Conservation (phyloP, 139 green algal species). For the Eudorina sp. region DNA sequence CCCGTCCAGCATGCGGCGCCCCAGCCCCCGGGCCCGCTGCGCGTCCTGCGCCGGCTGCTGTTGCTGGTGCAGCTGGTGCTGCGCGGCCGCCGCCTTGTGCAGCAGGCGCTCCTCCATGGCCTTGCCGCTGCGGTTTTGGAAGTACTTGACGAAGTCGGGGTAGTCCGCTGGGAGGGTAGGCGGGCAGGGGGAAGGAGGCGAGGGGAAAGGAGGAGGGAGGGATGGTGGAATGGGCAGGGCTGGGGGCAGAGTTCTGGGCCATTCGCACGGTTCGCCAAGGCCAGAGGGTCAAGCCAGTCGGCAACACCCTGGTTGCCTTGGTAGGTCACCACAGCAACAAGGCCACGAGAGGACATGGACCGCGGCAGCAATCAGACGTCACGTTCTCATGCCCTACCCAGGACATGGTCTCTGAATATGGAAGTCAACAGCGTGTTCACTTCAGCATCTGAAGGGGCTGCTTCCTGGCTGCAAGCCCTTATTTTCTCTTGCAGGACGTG, state of each 20-base stretch:
- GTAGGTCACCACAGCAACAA: too few relatives aligned
- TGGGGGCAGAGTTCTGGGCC: neutral
- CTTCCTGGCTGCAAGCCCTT: neutral
- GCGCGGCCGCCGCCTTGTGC: neutral
- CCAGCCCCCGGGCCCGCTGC: neutral
- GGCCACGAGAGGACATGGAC: neutral
- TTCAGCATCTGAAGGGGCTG: neutral
- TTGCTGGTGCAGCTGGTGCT: neutral
- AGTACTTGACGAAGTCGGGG: conserved; percentile 25
- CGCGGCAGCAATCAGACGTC: neutral
- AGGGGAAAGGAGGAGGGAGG: neutral
- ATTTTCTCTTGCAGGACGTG: neutral
- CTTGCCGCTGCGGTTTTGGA: neutral
- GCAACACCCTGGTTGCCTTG: neutral
- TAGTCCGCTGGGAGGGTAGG: neutral
- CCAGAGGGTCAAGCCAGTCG: neutral
- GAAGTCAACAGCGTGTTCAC: neutral
- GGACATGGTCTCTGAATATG: neutral
- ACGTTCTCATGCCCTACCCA: neutral
- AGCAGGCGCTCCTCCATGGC: conserved; percentile 1
- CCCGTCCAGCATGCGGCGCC: neutral
- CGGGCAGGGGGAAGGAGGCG: neutral
- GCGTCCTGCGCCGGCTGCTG: neutral
- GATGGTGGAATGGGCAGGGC: neutral
- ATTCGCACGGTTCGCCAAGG: neutral